Evolutionary conservation across 768 basidiomycete species (phyloP), one percentile per base, ranked within the genome.

Genomic region (Suillus subalutaceus): DNA sequence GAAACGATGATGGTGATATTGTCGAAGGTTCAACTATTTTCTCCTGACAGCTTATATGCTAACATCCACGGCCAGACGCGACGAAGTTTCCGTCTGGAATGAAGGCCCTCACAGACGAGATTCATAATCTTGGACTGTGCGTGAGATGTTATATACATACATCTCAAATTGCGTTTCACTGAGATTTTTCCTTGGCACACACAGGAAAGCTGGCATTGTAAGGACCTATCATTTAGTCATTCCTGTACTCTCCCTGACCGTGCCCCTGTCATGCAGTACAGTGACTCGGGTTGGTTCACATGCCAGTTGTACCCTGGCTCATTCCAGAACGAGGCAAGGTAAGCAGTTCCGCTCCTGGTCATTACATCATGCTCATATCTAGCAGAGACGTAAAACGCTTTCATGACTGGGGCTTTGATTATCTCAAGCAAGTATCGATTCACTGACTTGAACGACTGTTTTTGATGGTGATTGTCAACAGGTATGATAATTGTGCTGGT

Each of bases 211-310:
- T 20, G 88, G 88, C 8, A 89, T 90, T 62, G 88, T 89, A 70
- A 68, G 85, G 71, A 35, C 26, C 12, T 44, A 9, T 9, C 2
- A 13, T 37, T 46, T n/a, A 18, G 30, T 59, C 8, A 35, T 65
- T 10, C 32, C 32, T 20, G 15, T 55, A 12, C 58, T 44, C n/a
- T 46, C 9, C 30, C 16, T 60, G n/a, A 62, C 35, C 20, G 35
- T 56, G 20, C 13, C 35, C 30, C 59, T 23, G 53, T 32, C 16
- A 46, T 23, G 3, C 56, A 88, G 88, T 90, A 90, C 67, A 85
- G 88, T 66, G 87, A 89, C 69, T 82, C 89, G 0, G 89, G 89
- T 23, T 90, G 88, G 88, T 88, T 83, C 70, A 90, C 89, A 32
- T 90, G 89, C 69, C 81, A 83, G 55, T 65, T 83, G 13, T 90